phyloP scores from a whole-genome alignment of 495 filamentous ascomycete genomes.

The Tuber melanosporum region DNA sequence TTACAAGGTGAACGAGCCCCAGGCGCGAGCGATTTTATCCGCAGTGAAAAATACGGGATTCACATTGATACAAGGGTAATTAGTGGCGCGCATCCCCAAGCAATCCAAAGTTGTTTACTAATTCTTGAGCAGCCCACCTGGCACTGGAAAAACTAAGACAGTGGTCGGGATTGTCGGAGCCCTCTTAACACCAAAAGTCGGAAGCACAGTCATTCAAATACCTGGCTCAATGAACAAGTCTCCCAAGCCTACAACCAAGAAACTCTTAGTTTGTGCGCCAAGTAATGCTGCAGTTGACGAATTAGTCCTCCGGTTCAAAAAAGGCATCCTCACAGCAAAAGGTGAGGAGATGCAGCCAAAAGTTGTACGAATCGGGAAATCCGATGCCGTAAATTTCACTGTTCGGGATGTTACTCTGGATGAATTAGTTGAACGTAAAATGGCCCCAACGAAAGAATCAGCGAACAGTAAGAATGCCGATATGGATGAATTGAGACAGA shows the following conservation, averaged over 20 bases:
- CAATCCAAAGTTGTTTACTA: slow-evolving; percentile 3
- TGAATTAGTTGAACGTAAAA: slow-evolving; percentile 70
- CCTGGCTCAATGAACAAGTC: slow-evolving; percentile 47
- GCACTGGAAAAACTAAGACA: slow-evolving; percentile 96
- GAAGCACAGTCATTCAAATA: slow-evolving; percentile 49
- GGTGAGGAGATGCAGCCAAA: slow-evolving; percentile 67
- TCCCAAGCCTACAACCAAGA: slow-evolving; percentile 55
- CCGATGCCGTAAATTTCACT: slow-evolving; percentile 83
- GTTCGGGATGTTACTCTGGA: slow-evolving; percentile 91
- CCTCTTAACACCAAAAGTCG: slow-evolving; percentile 56
- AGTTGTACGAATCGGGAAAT: slow-evolving; percentile 83
- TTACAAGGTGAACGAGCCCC: slow-evolving; percentile 79
- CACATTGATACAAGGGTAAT: slow-evolving; percentile 83
- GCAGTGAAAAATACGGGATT: slow-evolving; percentile 93
- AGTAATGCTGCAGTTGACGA: slow-evolving; percentile 98
- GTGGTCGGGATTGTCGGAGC: slow-evolving; percentile 94
- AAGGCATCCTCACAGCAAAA: slow-evolving; percentile 70
- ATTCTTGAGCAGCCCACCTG: slow-evolving; percentile 58
- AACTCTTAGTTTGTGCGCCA: slow-evolving; percentile 88
- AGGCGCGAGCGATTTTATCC: slow-evolving; percentile 86
- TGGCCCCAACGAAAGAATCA: slow-evolving; percentile 50
- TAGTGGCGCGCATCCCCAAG: slow-evolving; percentile 1
- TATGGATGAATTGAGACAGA: slow-evolving; percentile 69
- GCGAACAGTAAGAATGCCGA: slow-evolving; percentile 49
- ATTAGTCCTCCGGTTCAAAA: slow-evolving; percentile 84